Evolutionary conservation across 2,329 filamentous ascomycete genomes (phyloP).

Genomic region (Exophiala viscosa): DNA sequence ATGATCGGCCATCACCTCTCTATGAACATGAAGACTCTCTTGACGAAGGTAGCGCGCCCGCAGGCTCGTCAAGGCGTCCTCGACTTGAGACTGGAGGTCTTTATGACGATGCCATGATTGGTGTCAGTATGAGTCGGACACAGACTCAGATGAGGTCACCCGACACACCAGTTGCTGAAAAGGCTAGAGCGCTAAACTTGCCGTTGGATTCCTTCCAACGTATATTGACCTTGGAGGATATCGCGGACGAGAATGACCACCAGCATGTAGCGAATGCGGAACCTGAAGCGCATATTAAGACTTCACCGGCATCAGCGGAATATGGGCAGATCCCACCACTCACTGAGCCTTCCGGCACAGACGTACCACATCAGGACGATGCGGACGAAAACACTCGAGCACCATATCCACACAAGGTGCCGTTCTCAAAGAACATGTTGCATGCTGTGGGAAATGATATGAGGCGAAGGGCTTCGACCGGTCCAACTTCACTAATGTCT

Average conservation of each 20-base stretch:
- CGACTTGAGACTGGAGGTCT: conserved; percentile 12
- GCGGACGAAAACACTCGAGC: not conserved
- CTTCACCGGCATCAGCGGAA: not conserved
- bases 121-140: conserved; percentile 56
- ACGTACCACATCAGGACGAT: not conserved
- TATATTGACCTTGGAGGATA: conserved; percentile 8
- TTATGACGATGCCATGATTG: conserved; percentile 43
- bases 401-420: conserved; percentile 1
- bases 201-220: conserved; percentile 13
- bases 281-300: not conserved
- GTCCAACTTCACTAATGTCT: conserved; percentile 11
- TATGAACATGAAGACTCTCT: conserved; percentile 4
- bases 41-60: conserved; percentile 4
- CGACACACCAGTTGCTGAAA: conserved; percentile 56
- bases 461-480: conserved; percentile 12
- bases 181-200: conserved; percentile 52
- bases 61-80: not conserved
- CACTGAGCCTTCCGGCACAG: not conserved
- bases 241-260: conserved; percentile 6
- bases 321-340: too few relatives aligned
- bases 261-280: conserved; percentile 1
- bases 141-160: conserved; percentile 57
- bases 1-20: conserved; percentile 2
- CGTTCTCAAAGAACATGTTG: conserved; percentile 12
- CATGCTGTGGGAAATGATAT: conserved; percentile 4